Conservation (phyloP, 768 basidiomycete species). For the Boletus rubroflammeus region DNA sequence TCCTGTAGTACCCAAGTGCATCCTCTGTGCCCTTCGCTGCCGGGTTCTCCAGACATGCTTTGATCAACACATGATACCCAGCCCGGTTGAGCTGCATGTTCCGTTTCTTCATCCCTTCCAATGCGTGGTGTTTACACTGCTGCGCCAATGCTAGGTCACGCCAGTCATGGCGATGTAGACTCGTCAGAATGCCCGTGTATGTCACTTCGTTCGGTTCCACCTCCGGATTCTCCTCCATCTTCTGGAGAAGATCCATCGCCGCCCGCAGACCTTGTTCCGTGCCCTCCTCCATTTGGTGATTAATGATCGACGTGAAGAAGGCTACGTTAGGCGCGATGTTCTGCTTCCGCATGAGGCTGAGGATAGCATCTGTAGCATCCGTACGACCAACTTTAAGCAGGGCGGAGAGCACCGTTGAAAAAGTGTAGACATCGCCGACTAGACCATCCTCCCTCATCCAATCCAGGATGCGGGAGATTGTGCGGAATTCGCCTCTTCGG, state of each 20-base stretch:
- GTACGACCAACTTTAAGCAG: slow-evolving; percentile 63
- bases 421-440: slow-evolving; percentile 78
- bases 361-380: slow-evolving; percentile 61
- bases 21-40: slow-evolving; percentile 47
- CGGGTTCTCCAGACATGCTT: slow-evolving; percentile 55
- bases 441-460: slow-evolving; percentile 53
- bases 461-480: slow-evolving; percentile 54
- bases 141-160: slow-evolving; percentile 41
- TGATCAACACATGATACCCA: slow-evolving; percentile 77
- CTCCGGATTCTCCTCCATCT: slow-evolving; percentile 63
- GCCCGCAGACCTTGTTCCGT: slow-evolving; percentile 51
- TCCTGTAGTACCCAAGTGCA: slow-evolving; percentile 56
- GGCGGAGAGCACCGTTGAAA: slow-evolving; percentile 80
- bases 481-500: slow-evolving; percentile 58
- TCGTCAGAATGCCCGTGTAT: slow-evolving; percentile 77
- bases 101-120: slow-evolving; percentile 54
- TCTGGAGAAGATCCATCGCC: slow-evolving; percentile 65
- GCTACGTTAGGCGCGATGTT: slow-evolving; percentile 71
- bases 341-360: slow-evolving; percentile 73
- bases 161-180: slow-evolving; percentile 61
- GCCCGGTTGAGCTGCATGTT: slow-evolving; percentile 54
- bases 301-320: slow-evolving; percentile 77
- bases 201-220: slow-evolving; percentile 71
- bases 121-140: slow-evolving; percentile 47
- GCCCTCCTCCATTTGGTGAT: slow-evolving; percentile 60